Percentiles rank a stretch among this genome's conserved stretches.
phyloP scores from a whole-genome alignment of 1,284 basidiomycete genomes.

The Rhodotorula sp. region DNA sequence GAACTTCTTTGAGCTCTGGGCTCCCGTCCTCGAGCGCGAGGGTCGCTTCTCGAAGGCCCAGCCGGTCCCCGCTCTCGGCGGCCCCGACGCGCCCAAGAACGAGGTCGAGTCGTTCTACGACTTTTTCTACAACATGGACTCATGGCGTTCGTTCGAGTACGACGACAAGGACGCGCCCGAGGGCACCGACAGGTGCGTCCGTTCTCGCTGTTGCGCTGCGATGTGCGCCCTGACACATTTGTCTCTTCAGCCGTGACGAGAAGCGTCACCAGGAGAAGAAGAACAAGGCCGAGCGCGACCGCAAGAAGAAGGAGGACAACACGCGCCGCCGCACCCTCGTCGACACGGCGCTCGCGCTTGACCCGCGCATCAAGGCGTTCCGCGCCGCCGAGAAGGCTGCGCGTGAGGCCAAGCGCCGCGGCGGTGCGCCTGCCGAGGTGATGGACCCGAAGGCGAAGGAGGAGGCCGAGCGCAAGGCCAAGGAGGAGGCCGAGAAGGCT shows the following conservation, averaged over 20 bases:
- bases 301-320: slow-evolving; percentile 97
- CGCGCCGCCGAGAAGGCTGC: slow-evolving; percentile 96
- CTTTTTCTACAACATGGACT: slow-evolving; percentile 99
- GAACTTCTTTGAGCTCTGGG: slow-evolving; percentile 65
- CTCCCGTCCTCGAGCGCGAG: slow-evolving; percentile 85
- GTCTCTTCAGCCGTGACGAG: slow-evolving; percentile 77
- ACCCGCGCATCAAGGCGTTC: slow-evolving; percentile 97
- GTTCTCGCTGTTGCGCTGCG: neutral
- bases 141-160: slow-evolving; percentile 98
- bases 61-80: slow-evolving; percentile 83
- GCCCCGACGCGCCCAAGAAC: slow-evolving; percentile 70
- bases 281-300: slow-evolving; percentile 94
- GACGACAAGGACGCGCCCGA: slow-evolving; percentile 98
- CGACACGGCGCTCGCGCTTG: slow-evolving; percentile 78
- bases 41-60: slow-evolving; percentile 84
- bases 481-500: slow-evolving; percentile 79
- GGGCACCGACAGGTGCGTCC: slow-evolving; percentile 81
- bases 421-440: slow-evolving; percentile 49
- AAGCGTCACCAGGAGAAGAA: slow-evolving; percentile 99
- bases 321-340: slow-evolving; percentile 84
- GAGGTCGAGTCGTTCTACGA: slow-evolving; percentile 94
- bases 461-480: slow-evolving; percentile 71
- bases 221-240: neutral
- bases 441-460: slow-evolving; percentile 57
- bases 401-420: slow-evolving; percentile 87